Evolutionary conservation across 768 basidiomycete species (phyloP), one percentile per base, ranked within the genome.

Genomic region (Fomitopsis serialis): DNA sequence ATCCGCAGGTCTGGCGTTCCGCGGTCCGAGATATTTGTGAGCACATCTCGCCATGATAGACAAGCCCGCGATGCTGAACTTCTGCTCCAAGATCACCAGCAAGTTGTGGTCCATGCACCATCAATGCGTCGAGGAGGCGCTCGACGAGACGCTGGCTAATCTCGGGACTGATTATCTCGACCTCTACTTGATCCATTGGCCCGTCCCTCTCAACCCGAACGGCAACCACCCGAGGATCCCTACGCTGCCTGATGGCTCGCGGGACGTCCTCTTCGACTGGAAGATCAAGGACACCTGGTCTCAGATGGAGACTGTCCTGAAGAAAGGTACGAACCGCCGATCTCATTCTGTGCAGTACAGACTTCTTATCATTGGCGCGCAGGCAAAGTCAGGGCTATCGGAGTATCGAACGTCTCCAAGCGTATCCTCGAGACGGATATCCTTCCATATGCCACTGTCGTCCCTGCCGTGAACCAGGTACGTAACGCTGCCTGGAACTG

Each of bases 121-220:
- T 66, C 69, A 74, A 46, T 77, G 82, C 42, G 89, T 89, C 29
- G 88, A 89, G 62, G 80, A 84, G 58, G 77, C 80, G 53, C 77
- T 95, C 12, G 81, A 92, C 64, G 76, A 85, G 63, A 85, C 88
- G 15, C 81, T 95, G 13, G 76, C 80, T 21, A 82, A 83, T 61
- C 81, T 96, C 29, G 90, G 86, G n/a, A 80, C 79, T 29, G 85
- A 91, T 72, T 94, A 94, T 69, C 78, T 95, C 23, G 92, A 95
- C 55, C 73, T 88, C 53, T 87, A 85, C 61, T 76, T 89, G 24
- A 66, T 91, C 19, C 89, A 91, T 66, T 92, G 90, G 89, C 92
- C 91, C 1, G 70, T 92, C n/a, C 74, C 85, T 27, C 63, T 87
- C 61, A 87, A 87, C 62, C 79, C 82, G 11, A 79, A 80, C 24